Base-by-base conservation (phyloP, 495 filamentous ascomycete genomes). In the Cudoniella acicularis region DNA sequence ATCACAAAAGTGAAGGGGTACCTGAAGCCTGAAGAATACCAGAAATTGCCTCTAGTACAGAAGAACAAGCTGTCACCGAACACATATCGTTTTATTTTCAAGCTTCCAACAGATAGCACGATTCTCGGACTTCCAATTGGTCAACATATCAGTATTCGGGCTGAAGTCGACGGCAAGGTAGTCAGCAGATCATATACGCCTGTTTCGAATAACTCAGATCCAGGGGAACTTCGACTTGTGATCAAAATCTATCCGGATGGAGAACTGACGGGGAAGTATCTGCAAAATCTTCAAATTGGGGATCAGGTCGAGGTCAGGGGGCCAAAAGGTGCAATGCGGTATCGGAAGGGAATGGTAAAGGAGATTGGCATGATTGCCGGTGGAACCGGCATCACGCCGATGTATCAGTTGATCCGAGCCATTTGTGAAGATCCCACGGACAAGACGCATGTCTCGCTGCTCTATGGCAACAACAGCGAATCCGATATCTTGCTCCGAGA, bases 381-480 rank as follows among this genome's bases (percentile, higher is more conserved):
- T 47, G 81, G 81, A 2, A 79, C 80, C 0, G 81, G 81, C 9
- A 82, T 84, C 49, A 84, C 81, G 23, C 82, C 81, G 10, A 80
- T 81, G 75, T 83, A 73, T 67, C 78, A 58, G 20, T 60, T 83
- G 20, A 75, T 82, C 55, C 75, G 75, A 17, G 75, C 75, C 26
- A 82, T 83, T 26, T 77, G 77, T 61, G 73, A 80, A 58, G 73
- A 79, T 51, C 68, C 74, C 10, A 64, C 59, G 21, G 79, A 83
- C 54, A 73, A 68, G 3, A 82, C 80, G 2, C 64, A 77, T 59
- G 64, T 83, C 22, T 72, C 66, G 48, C 69, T 81, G 2, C 55
- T 84, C 49, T 83, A 75, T 67, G 88, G 84, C 57, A 90, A 90
- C 70, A 75, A 85, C 49, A 75, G 62, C 18, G 85, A 90, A 71